Conservation (phyloP, 179 eudicot species). For the Spergularia azorica region DNA sequence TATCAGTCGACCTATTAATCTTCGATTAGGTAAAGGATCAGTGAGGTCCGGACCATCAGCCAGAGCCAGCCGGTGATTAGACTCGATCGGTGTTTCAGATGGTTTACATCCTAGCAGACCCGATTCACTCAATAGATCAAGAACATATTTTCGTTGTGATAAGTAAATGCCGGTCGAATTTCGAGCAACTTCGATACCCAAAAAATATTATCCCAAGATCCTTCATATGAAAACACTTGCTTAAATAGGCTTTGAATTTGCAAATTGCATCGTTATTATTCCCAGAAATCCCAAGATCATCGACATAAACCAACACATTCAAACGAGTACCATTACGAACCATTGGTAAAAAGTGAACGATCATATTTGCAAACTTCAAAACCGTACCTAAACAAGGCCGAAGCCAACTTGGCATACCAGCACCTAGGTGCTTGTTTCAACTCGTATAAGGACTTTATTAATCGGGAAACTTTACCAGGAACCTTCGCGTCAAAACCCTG, state of each 20-base stretch:
- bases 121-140: not conserved
- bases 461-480: not conserved
- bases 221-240: not conserved
- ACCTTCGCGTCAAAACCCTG: not conserved
- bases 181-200: not conserved
- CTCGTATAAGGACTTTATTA: not conserved
- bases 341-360: not conserved
- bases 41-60: not conserved
- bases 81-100: not conserved
- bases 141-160: not conserved
- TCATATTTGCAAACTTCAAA: not conserved
- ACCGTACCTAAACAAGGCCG: not conserved
- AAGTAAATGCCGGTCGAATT: not conserved
- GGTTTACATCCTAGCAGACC: not conserved
- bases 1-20: not conserved
- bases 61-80: not conserved
- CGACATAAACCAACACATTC: not conserved
- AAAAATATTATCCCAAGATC: not conserved
- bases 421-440: not conserved
- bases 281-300: not conserved
- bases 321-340: not conserved
- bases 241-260: not conserved
- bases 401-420: not conserved
- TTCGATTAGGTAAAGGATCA: not conserved
- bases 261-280: not conserved